Evolutionary conservation across 2,329 filamentous ascomycete genomes (phyloP).

Genomic region (Phyllosticta paracitricarpa): DNA sequence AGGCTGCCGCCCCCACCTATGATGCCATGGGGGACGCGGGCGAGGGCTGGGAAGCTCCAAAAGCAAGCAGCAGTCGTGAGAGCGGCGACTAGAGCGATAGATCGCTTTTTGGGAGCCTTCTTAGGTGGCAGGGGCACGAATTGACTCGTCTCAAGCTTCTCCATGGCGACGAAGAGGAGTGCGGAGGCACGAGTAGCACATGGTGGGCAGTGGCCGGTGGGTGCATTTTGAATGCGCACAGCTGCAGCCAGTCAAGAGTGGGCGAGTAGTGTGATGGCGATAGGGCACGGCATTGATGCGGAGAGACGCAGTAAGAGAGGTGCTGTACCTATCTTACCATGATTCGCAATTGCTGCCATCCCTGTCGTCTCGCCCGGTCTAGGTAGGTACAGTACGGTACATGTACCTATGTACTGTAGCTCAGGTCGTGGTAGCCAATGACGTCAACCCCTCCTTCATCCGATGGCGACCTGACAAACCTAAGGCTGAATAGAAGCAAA

Average conservation of each 20-base stretch:
- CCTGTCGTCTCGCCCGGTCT: no score
- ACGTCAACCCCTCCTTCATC: no score
- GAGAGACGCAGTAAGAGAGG: background rate
- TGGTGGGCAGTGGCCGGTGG: background rate
- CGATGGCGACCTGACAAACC: no score
- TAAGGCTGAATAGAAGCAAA: background rate
- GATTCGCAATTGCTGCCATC: no score
- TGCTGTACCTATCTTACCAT: background rate
- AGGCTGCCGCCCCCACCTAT: slow-evolving; percentile 3
- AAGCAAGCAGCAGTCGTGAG: slow-evolving; percentile 4
- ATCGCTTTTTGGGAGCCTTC: background rate
- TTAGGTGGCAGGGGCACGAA: background rate
- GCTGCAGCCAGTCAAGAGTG: background rate
- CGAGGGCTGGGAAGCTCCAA: slow-evolving; percentile 4
- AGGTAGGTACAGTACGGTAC: no score
- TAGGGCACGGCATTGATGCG: background rate
- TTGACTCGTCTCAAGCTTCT: background rate
- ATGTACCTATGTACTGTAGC: no score
- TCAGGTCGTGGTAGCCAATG: no score
- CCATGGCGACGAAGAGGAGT: slow-evolving; percentile 1
- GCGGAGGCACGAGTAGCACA: background rate
- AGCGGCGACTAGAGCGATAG: background rate
- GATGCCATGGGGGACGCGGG: background rate
- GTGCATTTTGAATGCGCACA: background rate
- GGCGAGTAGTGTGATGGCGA: background rate